These are phyloP conservation scores for Penicillium cataractarum DNA, from an alignment of 495 filamentous ascomycete species.

Conservation along the genomic window DNA sequence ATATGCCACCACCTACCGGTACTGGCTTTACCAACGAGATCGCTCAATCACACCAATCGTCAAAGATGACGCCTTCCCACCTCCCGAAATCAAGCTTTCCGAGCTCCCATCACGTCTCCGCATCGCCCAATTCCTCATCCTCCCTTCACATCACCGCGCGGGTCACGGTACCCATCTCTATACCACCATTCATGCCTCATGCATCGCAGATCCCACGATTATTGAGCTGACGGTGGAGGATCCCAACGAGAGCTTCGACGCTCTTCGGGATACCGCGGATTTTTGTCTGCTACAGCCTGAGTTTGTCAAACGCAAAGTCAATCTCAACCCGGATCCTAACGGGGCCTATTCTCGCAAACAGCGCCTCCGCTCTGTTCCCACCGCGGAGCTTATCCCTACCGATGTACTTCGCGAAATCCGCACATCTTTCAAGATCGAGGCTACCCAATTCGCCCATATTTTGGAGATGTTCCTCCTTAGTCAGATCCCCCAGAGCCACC, in stretches of 20 bases:
- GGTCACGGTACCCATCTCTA: conserved; percentile 84
- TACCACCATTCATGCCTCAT: conserved; percentile 69
- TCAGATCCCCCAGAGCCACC: conserved; percentile 64
- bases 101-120: conserved; percentile 70
- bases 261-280: conserved; percentile 84
- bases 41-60: conserved; percentile 30
- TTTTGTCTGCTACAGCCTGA: conserved; percentile 62
- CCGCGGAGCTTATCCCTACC: conserved; percentile 62
- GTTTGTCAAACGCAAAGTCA: conserved; percentile 47
- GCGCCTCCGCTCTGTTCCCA: conserved; percentile 56
- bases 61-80: conserved; percentile 48
- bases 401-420: conserved; percentile 63
- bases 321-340: conserved; percentile 48
- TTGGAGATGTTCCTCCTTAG: conserved; percentile 89
- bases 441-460: conserved; percentile 84
- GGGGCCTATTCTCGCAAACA: conserved; percentile 41
- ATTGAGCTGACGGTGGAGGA: conserved; percentile 93
- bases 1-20: conserved; percentile 88
- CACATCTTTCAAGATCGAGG: conserved; percentile 70
- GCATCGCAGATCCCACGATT: conserved; percentile 62
- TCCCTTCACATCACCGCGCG: conserved; percentile 81
- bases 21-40: conserved; percentile 51
- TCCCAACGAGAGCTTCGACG: conserved; percentile 92
- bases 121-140: conserved; percentile 92
- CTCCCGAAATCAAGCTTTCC: conserved; percentile 43